phyloP scores from a whole-genome alignment of 805 yeast genomes.

The Henningerozyma blattae region DNA sequence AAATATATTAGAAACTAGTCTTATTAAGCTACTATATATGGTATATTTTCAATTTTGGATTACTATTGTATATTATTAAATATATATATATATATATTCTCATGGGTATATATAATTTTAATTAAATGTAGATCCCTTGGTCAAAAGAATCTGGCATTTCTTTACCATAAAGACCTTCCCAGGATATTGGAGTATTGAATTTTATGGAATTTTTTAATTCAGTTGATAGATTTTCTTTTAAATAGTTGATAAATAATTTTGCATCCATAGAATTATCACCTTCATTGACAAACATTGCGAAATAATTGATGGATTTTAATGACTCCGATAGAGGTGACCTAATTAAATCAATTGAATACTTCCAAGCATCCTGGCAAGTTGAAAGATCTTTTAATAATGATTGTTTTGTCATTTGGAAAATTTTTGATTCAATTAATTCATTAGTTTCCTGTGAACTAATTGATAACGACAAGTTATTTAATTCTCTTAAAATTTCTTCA shows the following conservation, averaged over 20 bases:
- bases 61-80: too few species aligned
- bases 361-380: constrained; percentile 18
- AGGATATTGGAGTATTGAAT: constrained; percentile 50
- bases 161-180: constrained; percentile 80
- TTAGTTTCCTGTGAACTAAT: too few species aligned
- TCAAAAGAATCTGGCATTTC: constrained; percentile 59
- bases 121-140: constrained; percentile 49
- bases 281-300: constrained; percentile 65
- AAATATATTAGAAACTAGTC: constrained; percentile 39
- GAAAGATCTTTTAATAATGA: constrained; percentile 19
- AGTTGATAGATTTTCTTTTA: constrained; percentile 14
- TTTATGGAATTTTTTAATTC: constrained; percentile 24
- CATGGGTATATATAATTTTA: too few species aligned
- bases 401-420: too few species aligned
- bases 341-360: constrained; percentile 19
- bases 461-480: too few species aligned
- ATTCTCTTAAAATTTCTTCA: too few species aligned
- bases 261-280: constrained; percentile 84
- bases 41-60: too few species aligned
- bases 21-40: too few species aligned
- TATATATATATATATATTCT: constrained; percentile 30
- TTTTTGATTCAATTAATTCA: too few species aligned
- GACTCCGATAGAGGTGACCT: constrained; percentile 4
- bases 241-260: constrained; percentile 7
- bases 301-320: constrained; percentile 24